These are phyloP conservation scores for Debaryomyces sp. DNA, from an alignment of 1,139 yeast species.

Conservation along the genomic window DNA sequence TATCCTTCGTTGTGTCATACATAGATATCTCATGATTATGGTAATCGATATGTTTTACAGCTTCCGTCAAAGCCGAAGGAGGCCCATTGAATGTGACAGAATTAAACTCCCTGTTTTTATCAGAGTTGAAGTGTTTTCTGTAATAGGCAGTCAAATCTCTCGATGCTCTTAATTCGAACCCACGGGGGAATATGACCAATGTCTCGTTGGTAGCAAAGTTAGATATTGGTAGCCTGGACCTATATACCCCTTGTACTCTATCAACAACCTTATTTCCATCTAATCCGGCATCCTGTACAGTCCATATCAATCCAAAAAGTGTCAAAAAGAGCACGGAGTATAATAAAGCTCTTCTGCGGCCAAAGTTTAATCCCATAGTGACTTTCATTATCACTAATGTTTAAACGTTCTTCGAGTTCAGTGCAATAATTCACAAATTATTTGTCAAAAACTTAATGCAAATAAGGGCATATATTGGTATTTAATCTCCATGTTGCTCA, in stretches of 20 bases:
- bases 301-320: not conserved
- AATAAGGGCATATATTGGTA: not conserved
- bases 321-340: not conserved
- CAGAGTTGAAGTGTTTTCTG: slow-evolving; percentile 13
- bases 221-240: slow-evolving; percentile 1
- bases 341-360: not conserved
- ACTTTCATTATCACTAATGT: not conserved
- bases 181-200: slow-evolving; percentile 9
- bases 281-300: not conserved
- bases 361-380: not conserved
- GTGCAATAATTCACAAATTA: no score
- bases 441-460: not conserved
- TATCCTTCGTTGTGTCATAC: slow-evolving; percentile 20
- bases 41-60: slow-evolving; percentile 20
- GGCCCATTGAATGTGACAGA: slow-evolving; percentile 16
- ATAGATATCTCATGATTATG: slow-evolving; percentile 15
- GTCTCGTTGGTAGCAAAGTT: slow-evolving; percentile 6
- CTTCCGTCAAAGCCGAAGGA: slow-evolving; percentile 12
- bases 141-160: slow-evolving; percentile 16
- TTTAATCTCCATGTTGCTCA: not conserved
- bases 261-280: slow-evolving; percentile 3
- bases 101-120: slow-evolving; percentile 11
- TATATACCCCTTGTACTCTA: not conserved
- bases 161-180: slow-evolving; percentile 1
- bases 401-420: no score